These are phyloP conservation scores for Globisporangium carolinianum DNA, from an alignment of 352 stramenopile species.

Conservation along the genomic window DNA sequence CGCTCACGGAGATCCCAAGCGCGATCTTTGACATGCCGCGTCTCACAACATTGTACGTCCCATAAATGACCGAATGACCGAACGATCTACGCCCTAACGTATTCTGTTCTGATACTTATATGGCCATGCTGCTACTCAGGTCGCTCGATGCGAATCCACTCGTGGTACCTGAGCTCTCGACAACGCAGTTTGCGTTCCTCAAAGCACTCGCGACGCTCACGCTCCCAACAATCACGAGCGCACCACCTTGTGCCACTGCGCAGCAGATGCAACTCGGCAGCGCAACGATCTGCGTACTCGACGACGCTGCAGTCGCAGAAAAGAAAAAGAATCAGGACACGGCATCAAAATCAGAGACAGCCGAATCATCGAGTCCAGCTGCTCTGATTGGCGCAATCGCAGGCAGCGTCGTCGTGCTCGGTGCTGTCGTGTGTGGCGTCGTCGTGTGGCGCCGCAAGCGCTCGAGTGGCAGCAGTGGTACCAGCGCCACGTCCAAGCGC, in stretches of 20 bases:
- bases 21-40: slow-evolving; percentile 38
- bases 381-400: slow-evolving; percentile 14
- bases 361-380: slow-evolving; percentile 2
- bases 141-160: slow-evolving; percentile 6
- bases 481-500: background rate
- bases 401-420: slow-evolving; percentile 7
- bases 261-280: slow-evolving; percentile 22
- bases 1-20: slow-evolving; percentile 37
- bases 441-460: slow-evolving; percentile 4
- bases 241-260: slow-evolving; percentile 18
- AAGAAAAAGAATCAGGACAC: slow-evolving; percentile 11
- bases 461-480: no score
- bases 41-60: slow-evolving; percentile 34
- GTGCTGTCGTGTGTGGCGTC: slow-evolving; percentile 1
- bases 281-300: slow-evolving; percentile 22
- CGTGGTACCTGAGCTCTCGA: slow-evolving; percentile 1
- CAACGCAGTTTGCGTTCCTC: slow-evolving; percentile 12
- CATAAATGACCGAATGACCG: no score
- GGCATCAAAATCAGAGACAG: no score
- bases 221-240: slow-evolving; percentile 23
- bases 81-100: no score
- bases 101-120: no score
- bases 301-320: slow-evolving; percentile 9
- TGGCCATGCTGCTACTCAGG: slow-evolving; percentile 7
- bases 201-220: slow-evolving; percentile 26